Conservation (phyloP, 1,284 basidiomycete genomes). For the Leccinum fuscescens region DNA sequence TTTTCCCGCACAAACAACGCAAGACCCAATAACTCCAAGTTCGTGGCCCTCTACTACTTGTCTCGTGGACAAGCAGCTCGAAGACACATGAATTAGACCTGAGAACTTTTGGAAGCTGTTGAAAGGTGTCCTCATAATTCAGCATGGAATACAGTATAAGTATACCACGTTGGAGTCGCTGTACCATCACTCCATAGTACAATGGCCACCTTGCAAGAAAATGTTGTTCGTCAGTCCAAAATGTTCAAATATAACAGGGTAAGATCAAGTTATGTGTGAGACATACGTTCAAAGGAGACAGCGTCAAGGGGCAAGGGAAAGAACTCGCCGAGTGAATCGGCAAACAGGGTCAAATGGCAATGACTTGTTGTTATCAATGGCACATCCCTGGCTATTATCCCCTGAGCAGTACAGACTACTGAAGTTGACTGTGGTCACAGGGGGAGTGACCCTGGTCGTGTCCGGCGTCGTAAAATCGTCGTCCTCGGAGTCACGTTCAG, state of each 20-base stretch:
- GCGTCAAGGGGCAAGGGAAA: background rate
- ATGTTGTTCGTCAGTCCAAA: background rate
- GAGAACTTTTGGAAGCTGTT: conserved; percentile 92
- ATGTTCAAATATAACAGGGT: background rate
- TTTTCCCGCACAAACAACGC: background rate
- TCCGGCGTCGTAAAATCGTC: conserved; percentile 5
- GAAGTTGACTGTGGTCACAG: conserved; percentile 12
- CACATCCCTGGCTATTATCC: background rate
- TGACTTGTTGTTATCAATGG: background rate
- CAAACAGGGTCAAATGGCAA: background rate
- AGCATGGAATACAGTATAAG: background rate
- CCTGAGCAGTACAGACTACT: background rate
- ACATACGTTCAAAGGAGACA: background rate
- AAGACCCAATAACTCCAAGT: background rate
- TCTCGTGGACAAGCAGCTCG: conserved; percentile 95
- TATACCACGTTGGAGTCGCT: background rate
- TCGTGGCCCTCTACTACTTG: background rate
- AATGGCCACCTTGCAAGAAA: background rate
- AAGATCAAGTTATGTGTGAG: background rate
- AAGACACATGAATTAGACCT: conserved; percentile 96
- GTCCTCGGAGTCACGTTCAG: conserved; percentile 1
- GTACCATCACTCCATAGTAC: background rate
- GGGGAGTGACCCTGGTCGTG: background rate
- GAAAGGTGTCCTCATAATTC: conserved; percentile 74
- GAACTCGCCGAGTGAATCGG: background rate